Evolutionary conservation across 495 filamentous ascomycete genomes (phyloP), one percentile per base, ranked within the genome.

Genomic region (Hyaloscypha variabilis): DNA sequence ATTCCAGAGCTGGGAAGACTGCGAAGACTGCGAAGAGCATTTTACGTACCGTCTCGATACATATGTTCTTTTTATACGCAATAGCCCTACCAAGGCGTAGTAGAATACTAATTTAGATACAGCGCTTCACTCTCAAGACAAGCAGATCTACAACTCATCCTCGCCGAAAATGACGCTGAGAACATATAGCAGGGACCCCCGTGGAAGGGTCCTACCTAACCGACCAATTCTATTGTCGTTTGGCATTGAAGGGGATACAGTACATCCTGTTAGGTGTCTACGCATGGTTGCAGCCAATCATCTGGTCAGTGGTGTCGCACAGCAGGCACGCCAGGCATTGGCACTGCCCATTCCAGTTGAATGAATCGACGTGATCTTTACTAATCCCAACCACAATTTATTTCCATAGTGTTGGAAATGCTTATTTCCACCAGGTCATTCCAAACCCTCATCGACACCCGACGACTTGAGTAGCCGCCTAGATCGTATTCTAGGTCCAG

Each of bases 401-500:
- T 31, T 55, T 63, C 46, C 26, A 63, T 63, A 31, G n/a, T 14
- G 25, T 34, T 62, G 14, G 53, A 50, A 62, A 55, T 53, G 60
- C 55, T 63, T 63, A 42, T 49, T 63, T 63, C 46, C 23, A 63
- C 55, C 60, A 63, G 60, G 3, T 31, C 50, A 63, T 63, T 63
- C 60, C 25, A 55, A 63, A 63, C n/a, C 46, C 60, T 6, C 21
- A 63, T 54, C 24, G 3, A 65, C 24, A 65, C 54, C 63, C 36
- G 54, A 65, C 52, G 34, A 65, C 63, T 65, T 65, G 55, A 65
- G 54, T 36, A 51, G 63, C 24, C 63, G 29, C 54, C 63, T 65
- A 59, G 54, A 58, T 59, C 62, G 62, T 31, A 64, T 64, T 58
- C 51, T 64, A 49, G 62, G 62, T 64, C 62, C 57, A 5, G 31